Percentiles rank a stretch among this genome's conserved stretches.
Conservation (phyloP, 164 flowering plant genomes). For the Vitis amurensis region DNA sequence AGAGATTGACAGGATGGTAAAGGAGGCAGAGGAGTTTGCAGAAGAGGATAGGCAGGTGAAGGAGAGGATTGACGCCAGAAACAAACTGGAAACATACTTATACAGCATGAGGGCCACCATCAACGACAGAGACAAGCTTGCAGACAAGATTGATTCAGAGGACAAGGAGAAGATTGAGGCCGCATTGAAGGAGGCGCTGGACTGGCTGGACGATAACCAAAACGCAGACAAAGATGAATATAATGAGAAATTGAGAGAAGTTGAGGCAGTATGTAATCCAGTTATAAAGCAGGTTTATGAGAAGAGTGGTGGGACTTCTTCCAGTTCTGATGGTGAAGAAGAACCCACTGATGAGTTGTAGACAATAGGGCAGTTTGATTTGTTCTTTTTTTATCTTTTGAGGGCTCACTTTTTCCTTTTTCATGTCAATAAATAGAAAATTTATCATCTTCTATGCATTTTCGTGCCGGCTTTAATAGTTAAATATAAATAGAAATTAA, state of each 20-base stretch:
- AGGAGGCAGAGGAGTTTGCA: constrained; percentile 53
- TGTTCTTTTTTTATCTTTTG: neutral
- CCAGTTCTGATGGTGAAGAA: constrained; percentile 20
- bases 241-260: constrained; percentile 55
- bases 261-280: constrained; percentile 57
- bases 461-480: no score
- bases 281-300: constrained; percentile 41
- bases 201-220: constrained; percentile 59
- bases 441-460: no score
- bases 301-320: constrained; percentile 33
- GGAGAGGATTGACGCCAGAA: constrained; percentile 49
- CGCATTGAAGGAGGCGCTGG: constrained; percentile 46
- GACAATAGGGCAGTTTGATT: neutral
- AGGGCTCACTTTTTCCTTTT: neutral
- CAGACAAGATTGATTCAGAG: constrained; percentile 44
- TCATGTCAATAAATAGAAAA: neutral
- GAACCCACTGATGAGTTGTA: constrained; percentile 43
- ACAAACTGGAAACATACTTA: constrained; percentile 51
- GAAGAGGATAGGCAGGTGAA: constrained; percentile 52
- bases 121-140: constrained; percentile 47
- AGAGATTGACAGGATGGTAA: constrained; percentile 50
- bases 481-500: no score
- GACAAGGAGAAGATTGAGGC: constrained; percentile 57
- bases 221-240: constrained; percentile 54
- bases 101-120: constrained; percentile 54